Evolutionary conservation across 805 yeast genomes (phyloP).

Genomic region (Yamadazyma sp.): DNA sequence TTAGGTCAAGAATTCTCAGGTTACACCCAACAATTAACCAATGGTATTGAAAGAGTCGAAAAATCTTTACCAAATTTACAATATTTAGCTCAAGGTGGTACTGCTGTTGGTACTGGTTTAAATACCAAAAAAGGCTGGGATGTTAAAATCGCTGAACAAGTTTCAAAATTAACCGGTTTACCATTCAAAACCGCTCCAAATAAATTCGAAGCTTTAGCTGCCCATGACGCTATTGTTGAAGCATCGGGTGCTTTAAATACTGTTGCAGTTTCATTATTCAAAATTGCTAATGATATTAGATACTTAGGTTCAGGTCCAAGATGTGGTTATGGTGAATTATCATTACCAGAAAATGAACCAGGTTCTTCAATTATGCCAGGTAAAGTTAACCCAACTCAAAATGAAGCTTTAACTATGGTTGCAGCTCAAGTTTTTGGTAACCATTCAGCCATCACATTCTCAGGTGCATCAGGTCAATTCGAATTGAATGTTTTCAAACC

Average conservation of each 20-base stretch:
- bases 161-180: slow-evolving; percentile 81
- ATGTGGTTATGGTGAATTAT: slow-evolving; percentile 96
- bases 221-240: slow-evolving; percentile 97
- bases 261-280: slow-evolving; percentile 87
- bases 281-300: slow-evolving; percentile 97
- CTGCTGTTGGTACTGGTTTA: slow-evolving; percentile 98
- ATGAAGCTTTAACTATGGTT: slow-evolving; percentile 98
- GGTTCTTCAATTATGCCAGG: slow-evolving; percentile 99
- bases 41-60: slow-evolving; percentile 88
- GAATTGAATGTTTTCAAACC: slow-evolving; percentile 99
- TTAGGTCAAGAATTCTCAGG: slow-evolving; percentile 98
- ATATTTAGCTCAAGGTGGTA: slow-evolving; percentile 97
- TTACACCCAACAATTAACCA: slow-evolving; percentile 87
- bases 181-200: slow-evolving; percentile 94
- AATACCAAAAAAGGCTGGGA: slow-evolving; percentile 93
- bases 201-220: slow-evolving; percentile 98
- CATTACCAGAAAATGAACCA: slow-evolving; percentile 97
- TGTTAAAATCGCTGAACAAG: slow-evolving; percentile 80
- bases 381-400: slow-evolving; percentile 98
- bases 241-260: slow-evolving; percentile 97
- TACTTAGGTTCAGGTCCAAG: slow-evolving; percentile 99
- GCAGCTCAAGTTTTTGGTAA: slow-evolving; percentile 98
- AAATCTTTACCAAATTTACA: slow-evolving; percentile 70
- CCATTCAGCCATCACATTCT: slow-evolving; percentile 90
- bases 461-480: slow-evolving; percentile 98